Evolutionary conservation across 768 basidiomycete species (phyloP).

Genomic region (Boletus sp.): DNA sequence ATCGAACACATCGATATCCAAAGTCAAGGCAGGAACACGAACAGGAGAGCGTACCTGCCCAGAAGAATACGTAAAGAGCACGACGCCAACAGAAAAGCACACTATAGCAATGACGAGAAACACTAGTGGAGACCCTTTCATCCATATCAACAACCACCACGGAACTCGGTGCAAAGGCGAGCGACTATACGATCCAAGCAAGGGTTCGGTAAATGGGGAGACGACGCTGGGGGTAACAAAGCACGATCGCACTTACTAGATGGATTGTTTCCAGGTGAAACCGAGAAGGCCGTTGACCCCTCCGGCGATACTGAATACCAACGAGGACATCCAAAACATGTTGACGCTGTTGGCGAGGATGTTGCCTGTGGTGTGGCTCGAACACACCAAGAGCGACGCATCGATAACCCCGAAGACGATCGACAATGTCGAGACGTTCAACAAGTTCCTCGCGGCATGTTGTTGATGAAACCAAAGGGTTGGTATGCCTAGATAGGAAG

Average conservation of each 20-base stretch:
- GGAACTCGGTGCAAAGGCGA: constrained; percentile 51
- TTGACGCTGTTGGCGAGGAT: constrained; percentile 41
- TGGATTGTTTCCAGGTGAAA: constrained; percentile 53
- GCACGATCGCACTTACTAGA: constrained; percentile 39
- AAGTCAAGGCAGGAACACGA: neutral
- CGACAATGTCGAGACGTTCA: constrained; percentile 52
- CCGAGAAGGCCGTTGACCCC: constrained; percentile 51
- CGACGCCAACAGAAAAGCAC: constrained; percentile 74
- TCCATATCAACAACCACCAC: constrained; percentile 68
- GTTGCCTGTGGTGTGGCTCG: constrained; percentile 30
- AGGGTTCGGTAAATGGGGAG: neutral
- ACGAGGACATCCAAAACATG: constrained; percentile 50
- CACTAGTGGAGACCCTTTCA: constrained; percentile 77
- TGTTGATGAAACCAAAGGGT: constrained; percentile 52
- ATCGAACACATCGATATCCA: neutral
- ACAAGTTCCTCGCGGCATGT: constrained; percentile 43
- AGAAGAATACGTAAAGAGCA: constrained; percentile 74
- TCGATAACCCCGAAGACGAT: constrained; percentile 53
- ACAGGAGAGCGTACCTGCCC: constrained; percentile 44
- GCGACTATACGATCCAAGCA: constrained; percentile 27
- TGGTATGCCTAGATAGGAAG: constrained; percentile 39
- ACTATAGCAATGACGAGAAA: constrained; percentile 81
- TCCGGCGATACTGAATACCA: constrained; percentile 50
- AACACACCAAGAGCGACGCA: constrained; percentile 45
- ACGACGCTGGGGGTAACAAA: neutral